Evolutionary conservation across 352 stramenopile genomes (phyloP).

Genomic region (Thraustotheca clavata): DNA sequence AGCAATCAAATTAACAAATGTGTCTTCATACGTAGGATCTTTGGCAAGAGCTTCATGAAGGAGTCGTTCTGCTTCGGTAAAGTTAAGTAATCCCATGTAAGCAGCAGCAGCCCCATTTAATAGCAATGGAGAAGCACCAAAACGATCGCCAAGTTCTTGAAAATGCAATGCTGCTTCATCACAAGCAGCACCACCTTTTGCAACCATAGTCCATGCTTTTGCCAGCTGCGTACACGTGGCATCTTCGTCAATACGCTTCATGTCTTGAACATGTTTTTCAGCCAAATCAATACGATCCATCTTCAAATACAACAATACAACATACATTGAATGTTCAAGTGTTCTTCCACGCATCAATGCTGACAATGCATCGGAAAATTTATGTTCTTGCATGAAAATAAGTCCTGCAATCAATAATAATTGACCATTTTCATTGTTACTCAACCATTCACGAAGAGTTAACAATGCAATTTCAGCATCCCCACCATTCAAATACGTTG

Average conservation of each 20-base stretch:
- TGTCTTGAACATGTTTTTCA: constrained; percentile 74
- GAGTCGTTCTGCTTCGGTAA: constrained; percentile 79
- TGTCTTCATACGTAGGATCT: constrained; percentile 83
- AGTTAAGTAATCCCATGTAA: constrained; percentile 90
- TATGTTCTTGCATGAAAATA: constrained; percentile 88
- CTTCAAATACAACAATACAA: constrained; percentile 82
- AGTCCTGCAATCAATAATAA: constrained; percentile 91
- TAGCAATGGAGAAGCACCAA: constrained; percentile 86
- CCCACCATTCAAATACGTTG: constrained; percentile 63
- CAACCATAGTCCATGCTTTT: constrained; percentile 79
- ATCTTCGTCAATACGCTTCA: constrained; percentile 94
- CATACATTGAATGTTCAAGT: constrained; percentile 90
- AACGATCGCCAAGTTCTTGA: constrained; percentile 91
- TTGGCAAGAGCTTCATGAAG: constrained; percentile 85
- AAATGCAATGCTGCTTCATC: constrained; percentile 91
- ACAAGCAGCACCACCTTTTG: constrained; percentile 71
- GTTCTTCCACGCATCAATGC: constrained; percentile 84
- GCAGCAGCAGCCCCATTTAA: constrained; percentile 88
- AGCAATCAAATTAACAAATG: constrained; percentile 91
- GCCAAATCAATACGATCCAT: constrained; percentile 94
- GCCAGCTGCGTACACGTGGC: constrained; percentile 92
- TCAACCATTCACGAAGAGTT: constrained; percentile 88
- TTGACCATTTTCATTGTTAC: constrained; percentile 80
- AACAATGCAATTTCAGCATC: constrained; percentile 84
- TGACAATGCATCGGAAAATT: constrained; percentile 91